Conservation (phyloP, 148 eudicot genomes). For the Fagopyrum tataricum region DNA sequence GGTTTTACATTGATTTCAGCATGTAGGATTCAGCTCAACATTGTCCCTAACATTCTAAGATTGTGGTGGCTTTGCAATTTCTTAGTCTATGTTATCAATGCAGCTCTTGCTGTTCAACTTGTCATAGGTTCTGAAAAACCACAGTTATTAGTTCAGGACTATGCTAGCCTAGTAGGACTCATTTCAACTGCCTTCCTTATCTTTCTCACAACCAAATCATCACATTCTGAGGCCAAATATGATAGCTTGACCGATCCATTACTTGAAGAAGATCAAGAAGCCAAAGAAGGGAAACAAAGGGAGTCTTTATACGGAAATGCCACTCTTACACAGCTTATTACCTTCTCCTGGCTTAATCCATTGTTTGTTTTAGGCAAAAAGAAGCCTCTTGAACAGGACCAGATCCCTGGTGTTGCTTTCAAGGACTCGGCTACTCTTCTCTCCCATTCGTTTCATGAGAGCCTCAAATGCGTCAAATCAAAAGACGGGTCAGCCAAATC, state of each 20-base stretch:
- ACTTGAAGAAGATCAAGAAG: conserved; percentile 33
- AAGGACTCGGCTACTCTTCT: conserved; percentile 58
- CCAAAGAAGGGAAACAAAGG: conserved; percentile 26
- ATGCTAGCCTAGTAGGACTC: conserved; percentile 38
- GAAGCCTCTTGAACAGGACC: conserved; percentile 75
- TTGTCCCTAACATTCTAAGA: conserved; percentile 57
- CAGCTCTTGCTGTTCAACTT: conserved; percentile 33
- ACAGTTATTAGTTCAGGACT: conserved; percentile 28
- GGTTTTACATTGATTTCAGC: conserved; percentile 27
- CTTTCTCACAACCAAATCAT: conserved; percentile 38
- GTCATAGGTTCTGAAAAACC: conserved; percentile 23
- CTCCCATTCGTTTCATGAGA: conserved; percentile 47
- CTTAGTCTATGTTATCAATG: conserved; percentile 38
- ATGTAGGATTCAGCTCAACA: conserved; percentile 26
- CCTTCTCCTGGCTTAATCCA: conserved; percentile 93
- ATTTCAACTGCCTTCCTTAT: conserved; percentile 50
- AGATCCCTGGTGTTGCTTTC: conserved; percentile 69
- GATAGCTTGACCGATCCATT: conserved; percentile 50
- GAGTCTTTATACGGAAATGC: conserved; percentile 66
- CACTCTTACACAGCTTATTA: conserved; percentile 52
- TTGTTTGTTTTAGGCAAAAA: conserved; percentile 64
- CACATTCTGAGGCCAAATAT: background rate
- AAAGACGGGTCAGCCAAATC: conserved; percentile 37
- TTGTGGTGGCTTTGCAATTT: conserved; percentile 75
- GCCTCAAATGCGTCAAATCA: conserved; percentile 48